phyloP scores from a whole-genome alignment of 163 green algal species.

The Scenedesmus sp. region DNA sequence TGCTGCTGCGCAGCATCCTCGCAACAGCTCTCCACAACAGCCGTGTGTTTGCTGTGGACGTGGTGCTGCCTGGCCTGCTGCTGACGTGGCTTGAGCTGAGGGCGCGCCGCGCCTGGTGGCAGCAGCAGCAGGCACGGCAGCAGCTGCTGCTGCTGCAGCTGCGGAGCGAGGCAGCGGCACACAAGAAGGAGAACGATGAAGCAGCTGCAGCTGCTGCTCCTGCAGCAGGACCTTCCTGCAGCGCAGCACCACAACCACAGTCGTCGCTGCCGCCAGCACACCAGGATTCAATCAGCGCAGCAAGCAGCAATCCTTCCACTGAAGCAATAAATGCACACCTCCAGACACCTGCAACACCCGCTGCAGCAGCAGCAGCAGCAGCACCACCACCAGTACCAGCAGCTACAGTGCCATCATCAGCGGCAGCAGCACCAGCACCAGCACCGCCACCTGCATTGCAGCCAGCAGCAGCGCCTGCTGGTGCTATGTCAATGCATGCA shows the following conservation, averaged over 20 bases:
- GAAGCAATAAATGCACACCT: no score
- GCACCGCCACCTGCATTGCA: background rate
- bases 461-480: background rate
- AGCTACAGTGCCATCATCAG: background rate
- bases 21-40: conserved; percentile 38
- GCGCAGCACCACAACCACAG: no score
- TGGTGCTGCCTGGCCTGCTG: background rate
- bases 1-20: conserved; percentile 34
- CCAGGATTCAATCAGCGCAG: no score
- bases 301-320: no score
- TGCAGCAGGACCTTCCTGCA: no score
- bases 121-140: background rate
- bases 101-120: background rate
- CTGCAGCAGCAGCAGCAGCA: no score
- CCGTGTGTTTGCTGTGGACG: background rate
- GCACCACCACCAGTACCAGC: no score
- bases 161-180: background rate
- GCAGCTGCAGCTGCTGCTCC: background rate
- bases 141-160: background rate
- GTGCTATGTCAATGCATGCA: background rate
- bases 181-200: background rate
- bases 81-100: conserved; percentile 4
- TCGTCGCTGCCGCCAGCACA: no score
- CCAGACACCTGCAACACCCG: no score
- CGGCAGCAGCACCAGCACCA: background rate